Percentiles rank a stretch among this genome's conserved stretches.
Evolutionary conservation across 306 rosid species (phyloP).

Genomic region (Lathyrus tuberosus): DNA sequence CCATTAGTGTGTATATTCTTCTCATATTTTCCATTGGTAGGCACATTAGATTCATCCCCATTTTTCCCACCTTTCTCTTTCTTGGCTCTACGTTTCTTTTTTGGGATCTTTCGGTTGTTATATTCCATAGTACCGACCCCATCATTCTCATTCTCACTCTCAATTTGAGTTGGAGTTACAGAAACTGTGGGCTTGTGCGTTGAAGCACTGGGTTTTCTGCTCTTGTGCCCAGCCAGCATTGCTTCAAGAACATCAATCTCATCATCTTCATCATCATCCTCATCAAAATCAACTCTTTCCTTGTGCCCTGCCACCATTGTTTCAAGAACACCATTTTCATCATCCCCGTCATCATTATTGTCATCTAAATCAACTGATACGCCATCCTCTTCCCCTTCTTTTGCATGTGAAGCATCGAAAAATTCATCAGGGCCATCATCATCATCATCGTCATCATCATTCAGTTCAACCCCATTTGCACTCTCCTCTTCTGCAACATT

Average conservation of each 20-base stretch:
- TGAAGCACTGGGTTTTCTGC: slow-evolving; percentile 48
- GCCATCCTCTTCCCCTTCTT: slow-evolving; percentile 31
- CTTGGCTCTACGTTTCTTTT: slow-evolving; percentile 62
- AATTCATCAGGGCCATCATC: slow-evolving; percentile 39
- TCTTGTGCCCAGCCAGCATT: slow-evolving; percentile 63
- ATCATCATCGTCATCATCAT: slow-evolving; percentile 20
- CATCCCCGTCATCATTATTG: slow-evolving; percentile 39
- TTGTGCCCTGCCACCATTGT: slow-evolving; percentile 66
- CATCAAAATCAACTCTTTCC: slow-evolving; percentile 43
- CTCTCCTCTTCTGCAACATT: slow-evolving; percentile 40
- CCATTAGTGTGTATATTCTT: slow-evolving; percentile 37
- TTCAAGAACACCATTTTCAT: slow-evolving; percentile 60
- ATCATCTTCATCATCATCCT: slow-evolving; percentile 46
- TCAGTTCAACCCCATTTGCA: slow-evolving; percentile 40
- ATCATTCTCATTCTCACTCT: slow-evolving; percentile 54
- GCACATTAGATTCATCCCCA: slow-evolving; percentile 43
- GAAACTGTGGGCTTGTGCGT: slow-evolving; percentile 41
- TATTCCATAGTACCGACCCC: slow-evolving; percentile 52
- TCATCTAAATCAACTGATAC: slow-evolving; percentile 27
- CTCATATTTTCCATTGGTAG: slow-evolving; percentile 40
- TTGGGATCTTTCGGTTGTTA: slow-evolving; percentile 52
- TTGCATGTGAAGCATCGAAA: slow-evolving; percentile 32
- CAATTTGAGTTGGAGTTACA: slow-evolving; percentile 35
- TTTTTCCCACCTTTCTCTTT: slow-evolving; percentile 61
- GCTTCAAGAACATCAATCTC: slow-evolving; percentile 65